Evolutionary conservation across 371 early-diverging fungal species (phyloP).

Genomic region (Haplosporangium sp.): DNA sequence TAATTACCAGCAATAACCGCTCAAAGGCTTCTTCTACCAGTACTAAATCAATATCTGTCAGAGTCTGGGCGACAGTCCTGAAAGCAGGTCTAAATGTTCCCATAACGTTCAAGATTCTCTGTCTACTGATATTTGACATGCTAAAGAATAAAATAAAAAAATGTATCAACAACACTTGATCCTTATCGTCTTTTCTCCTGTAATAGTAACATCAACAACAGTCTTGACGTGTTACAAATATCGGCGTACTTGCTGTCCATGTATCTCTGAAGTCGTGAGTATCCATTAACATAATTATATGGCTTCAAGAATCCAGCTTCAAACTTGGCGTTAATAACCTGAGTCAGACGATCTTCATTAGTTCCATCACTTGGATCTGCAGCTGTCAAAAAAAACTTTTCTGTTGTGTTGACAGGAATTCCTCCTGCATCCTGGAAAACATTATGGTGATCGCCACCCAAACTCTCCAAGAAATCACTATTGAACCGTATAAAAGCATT

Average conservation of each 20-base stretch:
- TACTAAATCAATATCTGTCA: constrained; percentile 93
- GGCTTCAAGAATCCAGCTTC: constrained; percentile 94
- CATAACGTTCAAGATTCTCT: constrained; percentile 87
- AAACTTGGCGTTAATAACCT: constrained; percentile 92
- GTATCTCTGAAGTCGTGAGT: constrained; percentile 87
- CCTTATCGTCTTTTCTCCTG: no score
- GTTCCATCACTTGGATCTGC: constrained; percentile 90
- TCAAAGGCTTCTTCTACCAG: constrained; percentile 96
- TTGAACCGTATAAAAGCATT: no score
- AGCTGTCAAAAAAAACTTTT: constrained; percentile 89
- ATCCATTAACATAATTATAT: constrained; percentile 92
- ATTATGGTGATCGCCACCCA: constrained; percentile 62
- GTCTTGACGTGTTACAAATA: no score
- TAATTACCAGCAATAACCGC: constrained; percentile 78
- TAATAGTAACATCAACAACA: constrained; percentile 5
- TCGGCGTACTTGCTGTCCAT: constrained; percentile 84
- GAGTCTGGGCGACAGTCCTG: constrained; percentile 83
- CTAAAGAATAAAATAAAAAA: constrained; percentile 29
- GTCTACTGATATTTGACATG: constrained; percentile 80
- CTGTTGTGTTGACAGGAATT: constrained; percentile 72
- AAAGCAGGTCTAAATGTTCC: constrained; percentile 90
- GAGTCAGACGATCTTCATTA: constrained; percentile 83
- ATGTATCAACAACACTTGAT: no score
- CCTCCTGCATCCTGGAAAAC: constrained; percentile 38
- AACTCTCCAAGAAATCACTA: constrained; percentile 76